A percentile compares a stretch with the other conserved stretches of the same genome.
Conservation (phyloP, 441 rosid genomes). For the Jatropha multifida region DNA sequence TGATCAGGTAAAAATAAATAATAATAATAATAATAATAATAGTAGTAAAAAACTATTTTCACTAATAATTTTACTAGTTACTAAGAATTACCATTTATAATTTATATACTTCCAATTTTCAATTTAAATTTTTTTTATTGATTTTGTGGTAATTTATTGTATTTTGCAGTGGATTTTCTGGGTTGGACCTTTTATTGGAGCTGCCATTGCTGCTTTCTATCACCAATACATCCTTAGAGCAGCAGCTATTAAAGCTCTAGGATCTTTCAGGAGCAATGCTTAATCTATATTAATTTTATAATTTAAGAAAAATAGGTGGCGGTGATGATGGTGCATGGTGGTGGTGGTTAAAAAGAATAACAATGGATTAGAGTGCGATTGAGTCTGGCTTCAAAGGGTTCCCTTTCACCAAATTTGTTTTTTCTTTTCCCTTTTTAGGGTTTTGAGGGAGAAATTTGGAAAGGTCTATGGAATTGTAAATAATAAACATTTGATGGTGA, state of each 20-base stretch:
- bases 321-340: background rate
- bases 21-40: too few species aligned
- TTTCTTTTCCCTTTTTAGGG: slow-evolving; percentile 7
- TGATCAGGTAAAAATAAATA: slow-evolving; percentile 52
- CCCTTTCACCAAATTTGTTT: slow-evolving; percentile 10
- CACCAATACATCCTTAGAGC: slow-evolving; percentile 35
- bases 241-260: slow-evolving; percentile 35
- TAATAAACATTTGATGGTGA: slow-evolving; percentile 19
- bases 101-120: too few species aligned
- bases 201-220: slow-evolving; percentile 33
- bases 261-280: slow-evolving; percentile 65
- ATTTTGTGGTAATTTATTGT: background rate
- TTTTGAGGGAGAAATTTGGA: background rate
- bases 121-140: background rate
- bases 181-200: slow-evolving; percentile 40
- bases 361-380: slow-evolving; percentile 8
- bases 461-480: slow-evolving; percentile 41
- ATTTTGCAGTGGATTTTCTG: slow-evolving; percentile 36
- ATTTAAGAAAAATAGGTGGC: background rate
- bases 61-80: too few species aligned
- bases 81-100: too few species aligned
- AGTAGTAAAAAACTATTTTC: too few species aligned
- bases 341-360: slow-evolving; percentile 3
- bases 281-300: slow-evolving; percentile 12
- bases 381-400: background rate